These are phyloP conservation scores for Chaetomiaceae sp. DNA, from an alignment of 2,329 filamentous ascomycete species.

Conservation along the genomic window DNA sequence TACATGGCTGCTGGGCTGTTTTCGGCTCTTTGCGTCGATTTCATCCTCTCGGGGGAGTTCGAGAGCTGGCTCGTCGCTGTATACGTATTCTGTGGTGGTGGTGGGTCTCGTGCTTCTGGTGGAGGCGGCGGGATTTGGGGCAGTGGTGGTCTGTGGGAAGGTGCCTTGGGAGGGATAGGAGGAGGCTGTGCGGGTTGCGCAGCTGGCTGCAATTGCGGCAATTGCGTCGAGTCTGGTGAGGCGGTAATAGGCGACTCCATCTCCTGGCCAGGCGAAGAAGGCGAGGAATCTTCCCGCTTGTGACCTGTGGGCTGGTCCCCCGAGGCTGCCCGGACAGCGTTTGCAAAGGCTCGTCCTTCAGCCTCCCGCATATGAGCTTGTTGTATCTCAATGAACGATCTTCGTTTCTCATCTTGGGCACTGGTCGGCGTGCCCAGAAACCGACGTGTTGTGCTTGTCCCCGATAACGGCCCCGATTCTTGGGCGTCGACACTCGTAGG, in stretches of 20 bases:
- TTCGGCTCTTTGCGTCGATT: constrained; percentile 27
- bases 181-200: constrained; percentile 7
- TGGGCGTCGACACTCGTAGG: constrained; percentile 32
- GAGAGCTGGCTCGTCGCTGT: constrained; percentile 13
- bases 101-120: constrained; percentile 13
- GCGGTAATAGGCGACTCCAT: constrained; percentile 22
- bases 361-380: constrained; percentile 58
- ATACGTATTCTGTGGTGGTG: constrained; percentile 15
- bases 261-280: constrained; percentile 27
- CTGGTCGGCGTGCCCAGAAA: constrained; percentile 35
- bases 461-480: constrained; percentile 31
- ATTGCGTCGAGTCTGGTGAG: constrained; percentile 23
- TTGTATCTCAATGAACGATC: constrained; percentile 55
- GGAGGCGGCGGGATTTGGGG: constrained; percentile 11
- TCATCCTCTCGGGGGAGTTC: constrained; percentile 23
- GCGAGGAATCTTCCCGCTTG: constrained; percentile 22
- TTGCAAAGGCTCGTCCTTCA: constrained; percentile 55
- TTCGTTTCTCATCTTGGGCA: constrained; percentile 48
- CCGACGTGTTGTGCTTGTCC: constrained; percentile 29
- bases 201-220: constrained; percentile 5
- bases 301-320: constrained; percentile 8
- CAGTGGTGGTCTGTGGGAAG: constrained; percentile 3
- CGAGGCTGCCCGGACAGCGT: constrained; percentile 39
- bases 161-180: constrained; percentile 11
- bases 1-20: constrained; percentile 39